Conservation (phyloP, 768 basidiomycete genomes). For the Termitomyces sp. region DNA sequence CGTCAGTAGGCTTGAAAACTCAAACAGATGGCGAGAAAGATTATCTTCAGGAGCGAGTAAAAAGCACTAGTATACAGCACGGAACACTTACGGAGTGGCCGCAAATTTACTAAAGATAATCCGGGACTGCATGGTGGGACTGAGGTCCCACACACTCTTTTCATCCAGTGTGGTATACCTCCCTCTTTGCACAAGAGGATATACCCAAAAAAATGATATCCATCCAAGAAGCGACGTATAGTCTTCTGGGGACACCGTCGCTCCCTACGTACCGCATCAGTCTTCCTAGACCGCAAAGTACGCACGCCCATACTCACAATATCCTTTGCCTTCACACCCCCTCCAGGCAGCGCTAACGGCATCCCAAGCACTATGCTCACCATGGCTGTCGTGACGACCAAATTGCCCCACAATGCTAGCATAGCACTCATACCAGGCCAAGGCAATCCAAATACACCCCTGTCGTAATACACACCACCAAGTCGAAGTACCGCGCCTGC, state of each 20-base stretch:
- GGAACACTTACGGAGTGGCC: constrained; percentile 20
- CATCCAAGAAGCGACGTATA: constrained; percentile 69
- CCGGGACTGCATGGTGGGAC: constrained; percentile 60
- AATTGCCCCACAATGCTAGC: constrained; percentile 31
- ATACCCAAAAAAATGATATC: constrained; percentile 69
- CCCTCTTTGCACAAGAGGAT: constrained; percentile 54
- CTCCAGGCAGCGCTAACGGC: constrained; percentile 63
- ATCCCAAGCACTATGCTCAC: constrained; percentile 47
- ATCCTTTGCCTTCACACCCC: constrained; percentile 40
- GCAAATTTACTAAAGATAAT: constrained; percentile 55
- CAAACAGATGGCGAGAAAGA: too few relatives aligned
- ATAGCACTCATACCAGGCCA: constrained; percentile 28
- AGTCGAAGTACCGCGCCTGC: constrained; percentile 39
- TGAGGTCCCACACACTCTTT: constrained; percentile 66
- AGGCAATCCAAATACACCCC: constrained; percentile 34
- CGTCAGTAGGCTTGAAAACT: not conserved
- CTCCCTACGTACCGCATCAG: constrained; percentile 31
- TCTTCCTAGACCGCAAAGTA: not conserved
- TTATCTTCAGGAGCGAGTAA: too few relatives aligned
- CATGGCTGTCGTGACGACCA: constrained; percentile 36
- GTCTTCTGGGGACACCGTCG: constrained; percentile 63
- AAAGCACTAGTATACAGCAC: too few relatives aligned
- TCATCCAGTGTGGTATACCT: constrained; percentile 56
- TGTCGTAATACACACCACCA: constrained; percentile 49
- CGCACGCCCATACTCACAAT: constrained; percentile 46